Evolutionary conservation across 176 grass and related monocot species (phyloP).

Genomic region (Ampelocalamus luodianensis): DNA sequence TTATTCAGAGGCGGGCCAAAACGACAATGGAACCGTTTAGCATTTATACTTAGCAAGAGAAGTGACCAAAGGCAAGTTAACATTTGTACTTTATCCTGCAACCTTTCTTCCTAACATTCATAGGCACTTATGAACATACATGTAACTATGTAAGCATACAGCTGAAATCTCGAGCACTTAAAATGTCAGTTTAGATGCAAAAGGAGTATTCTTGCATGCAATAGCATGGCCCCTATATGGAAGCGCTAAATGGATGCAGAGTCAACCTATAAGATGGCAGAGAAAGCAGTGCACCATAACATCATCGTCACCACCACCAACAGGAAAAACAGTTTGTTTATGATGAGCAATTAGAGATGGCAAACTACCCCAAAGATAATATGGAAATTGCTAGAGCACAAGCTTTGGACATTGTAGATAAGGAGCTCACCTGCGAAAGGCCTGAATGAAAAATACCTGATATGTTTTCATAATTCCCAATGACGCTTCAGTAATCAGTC

Average conservation of each 20-base stretch:
- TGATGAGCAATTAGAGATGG: background rate
- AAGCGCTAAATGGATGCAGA: constrained; percentile 6
- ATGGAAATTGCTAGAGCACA: background rate
- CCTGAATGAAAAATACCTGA: background rate
- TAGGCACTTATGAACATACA: background rate
- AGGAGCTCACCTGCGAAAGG: constrained; percentile 12
- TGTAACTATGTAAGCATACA: background rate
- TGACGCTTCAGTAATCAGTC: background rate
- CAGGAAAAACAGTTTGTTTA: constrained; percentile 5
- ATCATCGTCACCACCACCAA: background rate
- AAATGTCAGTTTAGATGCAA: background rate
- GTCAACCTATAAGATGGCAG: constrained; percentile 7
- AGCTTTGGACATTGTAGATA: background rate
- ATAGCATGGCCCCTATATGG: background rate
- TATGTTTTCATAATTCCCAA: background rate
- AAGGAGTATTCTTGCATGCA: background rate
- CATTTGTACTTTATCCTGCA: background rate
- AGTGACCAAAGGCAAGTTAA: background rate
- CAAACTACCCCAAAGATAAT: background rate
- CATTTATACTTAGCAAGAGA: background rate
- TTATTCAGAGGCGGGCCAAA: too few relatives aligned
- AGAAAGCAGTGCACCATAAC: background rate
- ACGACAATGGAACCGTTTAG: too few relatives aligned
- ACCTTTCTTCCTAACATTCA: background rate
- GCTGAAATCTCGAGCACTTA: background rate